These are phyloP conservation scores for Saussurea involucrata DNA, from an alignment of 129 eudicot genomes.

Conservation along the genomic window DNA sequence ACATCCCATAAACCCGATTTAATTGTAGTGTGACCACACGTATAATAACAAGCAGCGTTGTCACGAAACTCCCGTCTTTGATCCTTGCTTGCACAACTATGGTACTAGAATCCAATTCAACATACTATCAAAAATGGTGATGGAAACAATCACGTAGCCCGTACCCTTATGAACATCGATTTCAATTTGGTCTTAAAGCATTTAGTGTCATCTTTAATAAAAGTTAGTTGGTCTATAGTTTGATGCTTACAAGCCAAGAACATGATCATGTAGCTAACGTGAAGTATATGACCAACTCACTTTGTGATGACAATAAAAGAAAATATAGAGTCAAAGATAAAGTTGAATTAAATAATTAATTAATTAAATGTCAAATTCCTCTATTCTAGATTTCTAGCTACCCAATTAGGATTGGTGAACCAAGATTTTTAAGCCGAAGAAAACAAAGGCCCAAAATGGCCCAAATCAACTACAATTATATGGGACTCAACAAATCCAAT, in stretches of 20 bases:
- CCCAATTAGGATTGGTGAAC: neutral
- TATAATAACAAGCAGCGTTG: neutral
- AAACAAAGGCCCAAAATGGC: too few relatives aligned
- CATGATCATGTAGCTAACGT: conserved; percentile 3
- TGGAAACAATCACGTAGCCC: neutral
- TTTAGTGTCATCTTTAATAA: neutral
- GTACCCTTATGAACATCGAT: neutral
- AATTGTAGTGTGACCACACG: neutral
- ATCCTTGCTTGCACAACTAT: neutral
- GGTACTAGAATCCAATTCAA: neutral
- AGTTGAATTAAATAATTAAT: neutral
- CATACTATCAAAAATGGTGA: neutral
- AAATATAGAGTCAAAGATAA: neutral
- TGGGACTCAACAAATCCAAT: too few relatives aligned
- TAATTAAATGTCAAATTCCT: neutral
- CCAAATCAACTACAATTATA: too few relatives aligned
- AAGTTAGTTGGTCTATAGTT: conserved; percentile 9
- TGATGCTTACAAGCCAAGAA: conserved; percentile 27
- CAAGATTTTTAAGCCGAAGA: too few relatives aligned
- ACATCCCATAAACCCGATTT: neutral
- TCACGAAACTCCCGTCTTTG: neutral
- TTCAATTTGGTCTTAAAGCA: neutral
- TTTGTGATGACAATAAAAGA: neutral
- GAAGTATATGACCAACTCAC: neutral
- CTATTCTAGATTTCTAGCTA: too few relatives aligned